phyloP scores from a whole-genome alignment of 805 yeast genomes.

The Sugiyamaella smithiae region DNA sequence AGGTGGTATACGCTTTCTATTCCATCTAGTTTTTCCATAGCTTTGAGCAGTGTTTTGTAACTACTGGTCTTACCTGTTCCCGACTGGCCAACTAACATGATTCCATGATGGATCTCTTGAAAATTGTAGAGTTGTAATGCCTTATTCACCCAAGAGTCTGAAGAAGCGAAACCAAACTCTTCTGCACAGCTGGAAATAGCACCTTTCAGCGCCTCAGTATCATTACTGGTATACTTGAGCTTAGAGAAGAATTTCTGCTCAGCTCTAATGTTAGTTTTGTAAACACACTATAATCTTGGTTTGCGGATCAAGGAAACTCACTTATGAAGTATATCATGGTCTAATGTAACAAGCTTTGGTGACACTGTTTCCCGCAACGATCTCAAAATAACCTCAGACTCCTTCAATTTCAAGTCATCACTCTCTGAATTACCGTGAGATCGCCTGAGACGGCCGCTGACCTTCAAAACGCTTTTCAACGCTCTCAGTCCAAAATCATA shows the following conservation, averaged over 20 bases:
- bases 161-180: slow-evolving; percentile 34
- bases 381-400: slow-evolving; percentile 39
- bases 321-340: slow-evolving; percentile 35
- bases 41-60: slow-evolving; percentile 48
- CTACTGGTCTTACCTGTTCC: slow-evolving; percentile 71
- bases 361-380: slow-evolving; percentile 60
- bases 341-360: slow-evolving; percentile 63
- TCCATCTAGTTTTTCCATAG: slow-evolving; percentile 39
- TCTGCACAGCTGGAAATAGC: slow-evolving; percentile 29
- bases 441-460: slow-evolving; percentile 52
- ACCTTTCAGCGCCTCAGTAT: slow-evolving; percentile 30
- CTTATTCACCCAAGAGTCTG: slow-evolving; percentile 51
- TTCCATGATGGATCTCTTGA: slow-evolving; percentile 66
- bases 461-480: slow-evolving; percentile 60
- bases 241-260: slow-evolving; percentile 24
- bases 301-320: too few relatives aligned
- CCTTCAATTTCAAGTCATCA: slow-evolving; percentile 8
- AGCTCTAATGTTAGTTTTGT: slow-evolving; percentile 17
- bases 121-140: slow-evolving; percentile 60
- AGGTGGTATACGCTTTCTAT: slow-evolving; percentile 41
- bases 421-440: background rate
- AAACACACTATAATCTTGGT: background rate
- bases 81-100: slow-evolving; percentile 74
- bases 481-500: slow-evolving; percentile 91
- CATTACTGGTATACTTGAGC: slow-evolving; percentile 23